phyloP scores from a whole-genome alignment of 2,329 filamentous ascomycete species.

The Scedosporium dehoogii region DNA sequence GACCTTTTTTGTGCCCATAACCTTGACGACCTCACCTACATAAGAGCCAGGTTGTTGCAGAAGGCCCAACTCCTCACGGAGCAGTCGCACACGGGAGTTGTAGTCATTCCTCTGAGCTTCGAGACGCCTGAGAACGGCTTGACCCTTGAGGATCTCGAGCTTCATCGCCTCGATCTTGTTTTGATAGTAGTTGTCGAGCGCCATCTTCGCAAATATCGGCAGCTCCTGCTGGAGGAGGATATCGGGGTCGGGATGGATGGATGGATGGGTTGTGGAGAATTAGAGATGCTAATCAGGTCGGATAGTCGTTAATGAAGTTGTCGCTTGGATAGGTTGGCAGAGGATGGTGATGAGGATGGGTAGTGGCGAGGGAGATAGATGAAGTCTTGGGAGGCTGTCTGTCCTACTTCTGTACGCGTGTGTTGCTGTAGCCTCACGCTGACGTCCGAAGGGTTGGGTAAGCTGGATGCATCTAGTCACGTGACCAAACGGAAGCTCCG shows the following conservation, averaged over 20 bases:
- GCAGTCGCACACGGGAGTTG: constrained; percentile 90
- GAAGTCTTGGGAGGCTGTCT: not conserved
- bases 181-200: constrained; percentile 98
- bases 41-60: constrained; percentile 97
- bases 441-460: not conserved
- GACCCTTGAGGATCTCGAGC: constrained; percentile 98
- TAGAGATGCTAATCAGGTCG: not conserved
- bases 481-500: not conserved
- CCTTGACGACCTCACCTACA: constrained; percentile 98
- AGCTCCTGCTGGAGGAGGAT: constrained; percentile 1
- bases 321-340: not conserved
- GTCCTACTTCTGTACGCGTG: constrained; percentile 1
- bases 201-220: constrained; percentile 48
- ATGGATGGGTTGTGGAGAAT: not conserved
- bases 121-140: constrained; percentile 85
- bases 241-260: not conserved
- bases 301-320: not conserved
- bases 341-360: not conserved
- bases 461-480: not conserved
- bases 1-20: constrained; percentile 99
- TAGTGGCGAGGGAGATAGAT: not conserved
- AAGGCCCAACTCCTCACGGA: constrained; percentile 90
- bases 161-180: constrained; percentile 99
- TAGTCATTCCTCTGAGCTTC: constrained; percentile 99
- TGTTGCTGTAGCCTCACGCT: constrained; percentile 4